These are phyloP conservation scores for Haberlea rhodopensis DNA, from an alignment of 257 asterid species.

Conservation along the genomic window DNA sequence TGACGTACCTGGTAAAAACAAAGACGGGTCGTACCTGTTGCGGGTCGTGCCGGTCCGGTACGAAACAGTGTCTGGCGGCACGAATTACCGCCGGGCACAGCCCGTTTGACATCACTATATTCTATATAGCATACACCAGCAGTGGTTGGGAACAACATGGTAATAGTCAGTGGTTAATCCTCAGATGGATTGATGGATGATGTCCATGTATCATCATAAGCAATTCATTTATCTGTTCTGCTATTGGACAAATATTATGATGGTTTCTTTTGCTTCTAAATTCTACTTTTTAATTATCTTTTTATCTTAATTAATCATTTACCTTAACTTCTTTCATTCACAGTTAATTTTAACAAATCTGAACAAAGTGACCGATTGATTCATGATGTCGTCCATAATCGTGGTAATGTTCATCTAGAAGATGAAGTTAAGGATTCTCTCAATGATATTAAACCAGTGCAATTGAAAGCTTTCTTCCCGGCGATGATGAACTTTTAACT, in stretches of 20 bases:
- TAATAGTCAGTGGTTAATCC: constrained; percentile 94
- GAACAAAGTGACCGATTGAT: constrained; percentile 23
- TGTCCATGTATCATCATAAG: constrained; percentile 60
- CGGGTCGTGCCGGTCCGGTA: too few relatives aligned
- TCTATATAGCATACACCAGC: constrained; percentile 89
- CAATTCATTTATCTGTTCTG: neutral
- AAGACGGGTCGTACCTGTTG: too few relatives aligned
- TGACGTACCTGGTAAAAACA: too few relatives aligned
- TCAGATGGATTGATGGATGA: constrained; percentile 77
- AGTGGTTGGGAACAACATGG: constrained; percentile 91
- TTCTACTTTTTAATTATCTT: too few relatives aligned
- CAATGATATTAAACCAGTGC: constrained; percentile 33
- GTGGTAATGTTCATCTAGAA: constrained; percentile 26
- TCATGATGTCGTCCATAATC: constrained; percentile 32
- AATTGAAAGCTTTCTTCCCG: constrained; percentile 43
- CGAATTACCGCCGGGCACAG: too few relatives aligned
- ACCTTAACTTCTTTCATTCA: too few relatives aligned
- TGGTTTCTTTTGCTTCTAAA: neutral
- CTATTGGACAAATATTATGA: neutral
- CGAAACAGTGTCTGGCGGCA: too few relatives aligned
- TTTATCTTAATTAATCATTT: too few relatives aligned
- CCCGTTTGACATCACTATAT: too few relatives aligned
- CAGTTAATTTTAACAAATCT: too few relatives aligned
- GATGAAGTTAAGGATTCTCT: constrained; percentile 30
- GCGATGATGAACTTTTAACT: constrained; percentile 51